Conservation (phyloP, 208 protist species). For the Leishmania lainsoni region DNA sequence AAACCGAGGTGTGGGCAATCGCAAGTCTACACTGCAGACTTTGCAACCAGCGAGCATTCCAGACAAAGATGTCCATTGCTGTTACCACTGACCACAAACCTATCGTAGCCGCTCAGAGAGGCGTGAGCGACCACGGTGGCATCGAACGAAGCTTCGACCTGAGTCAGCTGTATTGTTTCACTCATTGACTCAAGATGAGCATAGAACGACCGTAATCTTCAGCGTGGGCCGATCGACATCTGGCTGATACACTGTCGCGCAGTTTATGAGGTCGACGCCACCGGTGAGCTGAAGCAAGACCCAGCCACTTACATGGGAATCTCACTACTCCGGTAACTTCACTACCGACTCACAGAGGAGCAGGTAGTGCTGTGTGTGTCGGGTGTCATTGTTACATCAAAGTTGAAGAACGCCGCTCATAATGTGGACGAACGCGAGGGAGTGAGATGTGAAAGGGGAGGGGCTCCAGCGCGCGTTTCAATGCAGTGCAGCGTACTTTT, state of each 20-base stretch:
- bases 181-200: background rate
- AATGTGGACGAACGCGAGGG: background rate
- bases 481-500: background rate
- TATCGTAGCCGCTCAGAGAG: background rate
- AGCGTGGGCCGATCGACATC: background rate
- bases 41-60: background rate
- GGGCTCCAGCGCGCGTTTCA: background rate
- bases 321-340: background rate
- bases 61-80: background rate
- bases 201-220: background rate
- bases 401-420: background rate
- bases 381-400: background rate
- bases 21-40: background rate
- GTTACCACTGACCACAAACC: background rate
- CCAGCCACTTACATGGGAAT: background rate
- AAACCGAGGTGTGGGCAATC: background rate
- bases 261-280: background rate
- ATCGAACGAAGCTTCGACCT: background rate
- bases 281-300: background rate
- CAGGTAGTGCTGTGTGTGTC: background rate
- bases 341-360: background rate
- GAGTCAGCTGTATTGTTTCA: background rate
- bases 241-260: background rate
- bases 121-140: background rate
- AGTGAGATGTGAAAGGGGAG: too few relatives aligned